Conservation (phyloP, 176 grass and related monocot genomes). For the Carex myosuroides region DNA sequence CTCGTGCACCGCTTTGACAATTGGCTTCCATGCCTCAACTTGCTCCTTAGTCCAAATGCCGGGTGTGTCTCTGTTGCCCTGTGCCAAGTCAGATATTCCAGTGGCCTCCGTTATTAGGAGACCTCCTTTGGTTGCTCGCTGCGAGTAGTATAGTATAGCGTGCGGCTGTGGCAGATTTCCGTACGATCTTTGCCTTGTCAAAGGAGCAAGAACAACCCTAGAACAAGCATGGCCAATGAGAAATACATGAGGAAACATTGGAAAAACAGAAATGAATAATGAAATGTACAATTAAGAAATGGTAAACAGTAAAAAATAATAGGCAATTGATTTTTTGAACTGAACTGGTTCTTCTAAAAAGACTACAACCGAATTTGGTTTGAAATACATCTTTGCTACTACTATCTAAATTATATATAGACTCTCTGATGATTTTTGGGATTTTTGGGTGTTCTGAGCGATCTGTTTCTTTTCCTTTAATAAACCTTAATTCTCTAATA, state of each 20-base stretch:
- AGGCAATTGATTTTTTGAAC: too few species aligned
- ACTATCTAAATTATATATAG: neutral
- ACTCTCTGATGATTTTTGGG: neutral
- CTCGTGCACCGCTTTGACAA: conserved; percentile 38
- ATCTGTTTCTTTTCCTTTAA: neutral
- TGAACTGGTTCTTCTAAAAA: neutral
- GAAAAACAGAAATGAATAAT: too few species aligned
- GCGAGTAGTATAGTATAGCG: conserved; percentile 44
- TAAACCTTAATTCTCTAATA: too few species aligned
- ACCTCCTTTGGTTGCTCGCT: conserved; percentile 31
- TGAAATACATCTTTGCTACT: neutral
- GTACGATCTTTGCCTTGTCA: conserved; percentile 42
- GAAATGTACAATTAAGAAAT: too few species aligned
- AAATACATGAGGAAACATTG: neutral
- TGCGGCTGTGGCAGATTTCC: conserved; percentile 46
- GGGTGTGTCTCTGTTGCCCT: conserved; percentile 35
- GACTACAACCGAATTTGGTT: neutral
- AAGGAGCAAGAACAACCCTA: conserved; percentile 45
- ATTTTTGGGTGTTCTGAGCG: neutral
- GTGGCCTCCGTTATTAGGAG: conserved; percentile 42
- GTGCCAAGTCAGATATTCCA: conserved; percentile 46
- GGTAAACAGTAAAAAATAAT: too few species aligned
- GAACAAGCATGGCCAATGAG: neutral
- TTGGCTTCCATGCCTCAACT: conserved; percentile 39
- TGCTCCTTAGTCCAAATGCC: conserved; percentile 46